Evolutionary conservation across 352 stramenopile genomes (phyloP).

Genomic region (Phytophthora ramorum): DNA sequence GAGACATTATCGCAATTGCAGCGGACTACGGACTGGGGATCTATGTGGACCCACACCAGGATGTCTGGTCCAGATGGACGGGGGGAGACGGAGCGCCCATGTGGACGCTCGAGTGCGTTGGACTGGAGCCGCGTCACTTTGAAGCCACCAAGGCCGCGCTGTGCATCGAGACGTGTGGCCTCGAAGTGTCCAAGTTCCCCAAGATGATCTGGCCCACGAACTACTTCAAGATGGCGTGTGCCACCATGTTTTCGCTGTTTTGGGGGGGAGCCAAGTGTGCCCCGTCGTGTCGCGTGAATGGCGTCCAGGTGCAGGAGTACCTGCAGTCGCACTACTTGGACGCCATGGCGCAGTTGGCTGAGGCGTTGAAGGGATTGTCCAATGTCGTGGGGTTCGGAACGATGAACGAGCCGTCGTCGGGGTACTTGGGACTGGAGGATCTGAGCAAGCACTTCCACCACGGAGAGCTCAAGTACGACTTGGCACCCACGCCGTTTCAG

Average conservation of each 20-base stretch:
- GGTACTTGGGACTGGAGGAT: slow-evolving; percentile 77
- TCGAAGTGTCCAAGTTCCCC: slow-evolving; percentile 53
- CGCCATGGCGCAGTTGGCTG: slow-evolving; percentile 73
- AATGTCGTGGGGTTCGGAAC: slow-evolving; percentile 92
- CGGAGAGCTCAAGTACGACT: slow-evolving; percentile 72
- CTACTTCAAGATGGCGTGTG: slow-evolving; percentile 90
- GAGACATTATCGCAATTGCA: slow-evolving; percentile 63
- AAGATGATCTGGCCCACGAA: slow-evolving; percentile 95
- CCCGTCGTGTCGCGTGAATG: slow-evolving; percentile 73
- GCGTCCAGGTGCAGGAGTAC: slow-evolving; percentile 83
- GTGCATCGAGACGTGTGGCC: slow-evolving; percentile 68
- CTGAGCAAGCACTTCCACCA: slow-evolving; percentile 60
- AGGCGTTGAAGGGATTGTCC: slow-evolving; percentile 59
- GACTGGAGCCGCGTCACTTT: slow-evolving; percentile 82
- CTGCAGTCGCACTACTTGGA: slow-evolving; percentile 90
- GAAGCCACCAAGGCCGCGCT: slow-evolving; percentile 76
- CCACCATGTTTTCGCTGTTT: slow-evolving; percentile 94
- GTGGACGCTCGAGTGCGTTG: slow-evolving; percentile 88
- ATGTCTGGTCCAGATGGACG: slow-evolving; percentile 92
- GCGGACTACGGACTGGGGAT: slow-evolving; percentile 75
- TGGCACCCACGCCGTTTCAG: slow-evolving; percentile 83
- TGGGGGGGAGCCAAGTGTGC: slow-evolving; percentile 81
- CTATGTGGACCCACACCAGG: slow-evolving; percentile 93
- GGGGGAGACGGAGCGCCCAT: slow-evolving; percentile 90
- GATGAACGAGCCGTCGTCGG: slow-evolving; percentile 92